Evolutionary conservation across 1,139 yeast species (phyloP).

Genomic region (Saccharomyces pastorianus): DNA sequence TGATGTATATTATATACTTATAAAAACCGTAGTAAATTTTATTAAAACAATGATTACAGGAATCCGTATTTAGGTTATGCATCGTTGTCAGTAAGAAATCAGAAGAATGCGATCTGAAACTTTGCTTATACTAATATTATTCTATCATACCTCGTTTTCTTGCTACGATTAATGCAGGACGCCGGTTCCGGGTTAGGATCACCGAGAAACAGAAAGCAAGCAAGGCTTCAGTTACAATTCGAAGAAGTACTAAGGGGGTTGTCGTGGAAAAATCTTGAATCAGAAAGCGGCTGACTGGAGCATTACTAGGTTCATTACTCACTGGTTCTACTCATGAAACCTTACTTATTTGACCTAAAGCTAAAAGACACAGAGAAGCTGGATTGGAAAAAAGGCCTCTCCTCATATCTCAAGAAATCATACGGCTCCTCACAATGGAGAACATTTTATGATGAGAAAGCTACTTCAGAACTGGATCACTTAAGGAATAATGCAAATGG

Average conservation of each 20-base stretch:
- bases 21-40: not conserved
- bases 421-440: constrained; percentile 30
- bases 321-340: constrained; percentile 18
- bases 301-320: not conserved
- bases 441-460: constrained; percentile 25
- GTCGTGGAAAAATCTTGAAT: too few relatives aligned
- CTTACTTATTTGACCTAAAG: constrained; percentile 20
- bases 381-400: constrained; percentile 27
- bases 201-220: not conserved
- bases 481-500: constrained; percentile 36
- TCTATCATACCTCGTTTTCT: not conserved
- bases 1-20: not conserved
- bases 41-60: not conserved
- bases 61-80: not conserved
- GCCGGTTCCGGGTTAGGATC: not conserved
- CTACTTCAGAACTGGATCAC: constrained; percentile 24
- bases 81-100: not conserved
- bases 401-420: constrained; percentile 24
- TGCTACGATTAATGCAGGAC: not conserved
- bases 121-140: not conserved
- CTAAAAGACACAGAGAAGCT: constrained; percentile 28
- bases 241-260: not conserved
- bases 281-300: not conserved
- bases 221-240: not conserved
- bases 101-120: not conserved